Evolutionary conservation across 805 yeast genomes (phyloP).

Genomic region (Starmerella riodocensis): DNA sequence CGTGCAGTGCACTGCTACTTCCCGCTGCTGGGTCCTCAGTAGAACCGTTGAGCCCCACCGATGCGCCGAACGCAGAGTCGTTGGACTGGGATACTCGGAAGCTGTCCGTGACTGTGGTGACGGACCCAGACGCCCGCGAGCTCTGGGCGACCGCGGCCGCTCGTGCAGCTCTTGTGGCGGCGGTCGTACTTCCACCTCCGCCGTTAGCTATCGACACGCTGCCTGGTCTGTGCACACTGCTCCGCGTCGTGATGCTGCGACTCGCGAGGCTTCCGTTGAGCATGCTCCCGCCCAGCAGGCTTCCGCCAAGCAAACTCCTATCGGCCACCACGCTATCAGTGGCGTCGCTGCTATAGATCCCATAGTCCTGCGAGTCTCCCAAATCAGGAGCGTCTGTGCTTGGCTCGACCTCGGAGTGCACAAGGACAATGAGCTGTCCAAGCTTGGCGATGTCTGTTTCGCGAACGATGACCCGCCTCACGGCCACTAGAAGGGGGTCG

Average conservation of each 20-base stretch:
- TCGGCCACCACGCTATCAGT: background rate
- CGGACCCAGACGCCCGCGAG: too few species aligned
- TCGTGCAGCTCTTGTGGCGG: too few species aligned
- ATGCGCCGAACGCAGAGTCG: conserved; percentile 20
- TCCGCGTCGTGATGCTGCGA: background rate
- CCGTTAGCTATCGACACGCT: conserved; percentile 26
- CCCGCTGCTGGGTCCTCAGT: too few species aligned
- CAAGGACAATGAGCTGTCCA: conserved; percentile 44
- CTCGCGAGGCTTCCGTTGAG: background rate
- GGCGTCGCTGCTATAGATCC: too few species aligned
- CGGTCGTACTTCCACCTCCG: too few species aligned
- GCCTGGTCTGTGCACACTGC: background rate
- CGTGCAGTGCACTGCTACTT: too few species aligned
- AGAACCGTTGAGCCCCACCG: background rate
- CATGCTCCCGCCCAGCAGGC: background rate
- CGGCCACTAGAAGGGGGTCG: conserved; percentile 64
- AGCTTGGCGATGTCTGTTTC: conserved; percentile 55
- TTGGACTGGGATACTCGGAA: too few species aligned
- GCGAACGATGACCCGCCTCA: conserved; percentile 53
- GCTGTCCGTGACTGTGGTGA: too few species aligned
- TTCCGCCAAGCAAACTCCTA: background rate
- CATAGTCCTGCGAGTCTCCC: background rate
- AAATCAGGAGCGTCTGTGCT: background rate
- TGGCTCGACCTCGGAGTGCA: conserved; percentile 5
- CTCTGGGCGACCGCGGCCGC: too few species aligned